These are phyloP conservation scores for Tarenaya hassleriana DNA, from an alignment of 345 rosid species.

Conservation along the genomic window DNA sequence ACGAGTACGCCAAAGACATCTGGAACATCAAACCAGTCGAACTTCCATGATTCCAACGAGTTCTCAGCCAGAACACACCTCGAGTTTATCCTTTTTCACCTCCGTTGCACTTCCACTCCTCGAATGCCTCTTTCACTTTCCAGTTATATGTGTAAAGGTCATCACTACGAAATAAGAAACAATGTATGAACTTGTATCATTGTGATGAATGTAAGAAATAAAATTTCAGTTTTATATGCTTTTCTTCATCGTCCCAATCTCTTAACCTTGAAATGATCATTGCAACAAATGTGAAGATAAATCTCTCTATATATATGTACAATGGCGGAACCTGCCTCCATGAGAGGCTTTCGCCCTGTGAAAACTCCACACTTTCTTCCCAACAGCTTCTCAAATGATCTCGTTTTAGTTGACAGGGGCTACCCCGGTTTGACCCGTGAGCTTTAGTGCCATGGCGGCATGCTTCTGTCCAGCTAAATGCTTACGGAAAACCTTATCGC, in stretches of 20 bases:
- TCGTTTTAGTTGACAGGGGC: no score
- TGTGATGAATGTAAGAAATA: slow-evolving; percentile 13
- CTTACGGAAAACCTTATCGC: slow-evolving; percentile 32
- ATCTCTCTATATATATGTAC: no score
- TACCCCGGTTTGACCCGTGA: slow-evolving; percentile 10
- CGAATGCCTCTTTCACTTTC: background rate
- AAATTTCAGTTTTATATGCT: slow-evolving; percentile 2
- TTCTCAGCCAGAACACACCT: slow-evolving; percentile 2
- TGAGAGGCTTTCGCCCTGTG: no score
- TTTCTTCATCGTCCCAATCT: background rate
- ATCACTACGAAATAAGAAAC: slow-evolving; percentile 23
- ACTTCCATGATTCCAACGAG: slow-evolving; percentile 28
- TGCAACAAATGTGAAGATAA: no score
- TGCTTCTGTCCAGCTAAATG: slow-evolving; percentile 45
- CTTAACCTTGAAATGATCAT: no score
- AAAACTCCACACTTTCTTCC: background rate
- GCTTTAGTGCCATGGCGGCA: slow-evolving; percentile 29
- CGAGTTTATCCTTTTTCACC: background rate
- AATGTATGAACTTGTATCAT: slow-evolving; percentile 7
- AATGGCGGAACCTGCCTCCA: no score
- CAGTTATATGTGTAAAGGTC: background rate
- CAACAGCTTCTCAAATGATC: background rate
- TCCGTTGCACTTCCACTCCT: background rate
- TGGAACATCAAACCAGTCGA: slow-evolving; percentile 58
- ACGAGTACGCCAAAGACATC: slow-evolving; percentile 65